Conservation (phyloP, 179 eudicot genomes). For the Beta lomatogona region DNA sequence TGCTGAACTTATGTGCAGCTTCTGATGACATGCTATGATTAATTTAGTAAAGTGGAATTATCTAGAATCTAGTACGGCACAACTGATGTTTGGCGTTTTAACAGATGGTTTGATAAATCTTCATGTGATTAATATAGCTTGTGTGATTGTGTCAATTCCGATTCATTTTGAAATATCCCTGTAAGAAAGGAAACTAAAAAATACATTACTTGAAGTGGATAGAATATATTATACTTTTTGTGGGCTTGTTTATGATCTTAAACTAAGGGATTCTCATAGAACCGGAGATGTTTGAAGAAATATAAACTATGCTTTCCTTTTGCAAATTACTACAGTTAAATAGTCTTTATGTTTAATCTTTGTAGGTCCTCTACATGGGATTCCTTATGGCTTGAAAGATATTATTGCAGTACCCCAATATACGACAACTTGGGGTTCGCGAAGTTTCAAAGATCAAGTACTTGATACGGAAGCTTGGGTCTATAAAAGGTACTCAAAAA, state of each 20-base stretch:
- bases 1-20: background rate
- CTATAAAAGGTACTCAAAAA: constrained; percentile 65
- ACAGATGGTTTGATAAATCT: background rate
- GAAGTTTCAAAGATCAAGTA: constrained; percentile 74
- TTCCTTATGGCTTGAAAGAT: constrained; percentile 91
- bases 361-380: constrained; percentile 90
- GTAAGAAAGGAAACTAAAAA: background rate
- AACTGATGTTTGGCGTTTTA: background rate
- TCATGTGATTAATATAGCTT: background rate
- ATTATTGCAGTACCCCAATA: constrained; percentile 79
- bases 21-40: background rate
- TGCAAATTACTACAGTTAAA: background rate
- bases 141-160: background rate
- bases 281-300: background rate
- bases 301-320: background rate
- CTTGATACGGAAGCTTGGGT: constrained; percentile 91
- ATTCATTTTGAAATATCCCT: background rate
- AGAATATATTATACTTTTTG: background rate
- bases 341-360: background rate
- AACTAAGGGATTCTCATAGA: background rate
- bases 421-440: constrained; percentile 92
- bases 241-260: background rate
- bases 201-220: background rate
- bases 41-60: background rate
- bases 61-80: background rate